A percentile compares a stretch with the other conserved stretches of the same genome.
phyloP scores from a whole-genome alignment of 2,329 filamentous ascomycete genomes.

The Verticillium longisporum region DNA sequence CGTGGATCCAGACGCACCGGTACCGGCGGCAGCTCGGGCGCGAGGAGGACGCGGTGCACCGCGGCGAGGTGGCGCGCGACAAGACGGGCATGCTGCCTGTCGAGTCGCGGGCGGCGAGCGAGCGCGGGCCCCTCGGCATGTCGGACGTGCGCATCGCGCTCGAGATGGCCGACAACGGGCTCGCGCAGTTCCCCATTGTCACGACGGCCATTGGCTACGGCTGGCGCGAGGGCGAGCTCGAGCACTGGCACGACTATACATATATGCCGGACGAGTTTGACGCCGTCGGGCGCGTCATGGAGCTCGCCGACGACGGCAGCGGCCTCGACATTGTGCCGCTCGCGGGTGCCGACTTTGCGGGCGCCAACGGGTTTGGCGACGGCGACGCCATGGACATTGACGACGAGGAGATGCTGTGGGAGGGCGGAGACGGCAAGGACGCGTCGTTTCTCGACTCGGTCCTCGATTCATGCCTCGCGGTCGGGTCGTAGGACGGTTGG shows the following conservation, averaged over 20 bases:
- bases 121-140: conserved; percentile 66
- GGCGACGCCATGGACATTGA: conserved; percentile 55
- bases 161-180: conserved; percentile 66
- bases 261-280: conserved; percentile 29
- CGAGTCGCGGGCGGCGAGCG: conserved; percentile 69
- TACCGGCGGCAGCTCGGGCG: conserved; percentile 68
- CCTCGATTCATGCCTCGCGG: conserved; percentile 49
- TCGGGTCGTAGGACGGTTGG: conserved; percentile 23
- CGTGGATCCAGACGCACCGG: conserved; percentile 71
- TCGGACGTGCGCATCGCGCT: conserved; percentile 72
- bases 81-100: conserved; percentile 72
- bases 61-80: conserved; percentile 69
- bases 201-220: conserved; percentile 62
- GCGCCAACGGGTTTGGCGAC: conserved; percentile 37
- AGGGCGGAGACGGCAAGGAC: conserved; percentile 48
- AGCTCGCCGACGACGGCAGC: conserved; percentile 5
- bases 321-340: conserved; percentile 22
- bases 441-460: conserved; percentile 46
- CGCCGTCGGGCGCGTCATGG: conserved; percentile 13
- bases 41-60: conserved; percentile 67
- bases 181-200: conserved; percentile 72
- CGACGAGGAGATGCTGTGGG: conserved; percentile 48
- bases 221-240: conserved; percentile 71
- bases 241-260: conserved; percentile 56
- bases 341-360: conserved; percentile 17